These are phyloP conservation scores for Ruellia speciosa DNA, from an alignment of 305 asterid species.

Conservation along the genomic window DNA sequence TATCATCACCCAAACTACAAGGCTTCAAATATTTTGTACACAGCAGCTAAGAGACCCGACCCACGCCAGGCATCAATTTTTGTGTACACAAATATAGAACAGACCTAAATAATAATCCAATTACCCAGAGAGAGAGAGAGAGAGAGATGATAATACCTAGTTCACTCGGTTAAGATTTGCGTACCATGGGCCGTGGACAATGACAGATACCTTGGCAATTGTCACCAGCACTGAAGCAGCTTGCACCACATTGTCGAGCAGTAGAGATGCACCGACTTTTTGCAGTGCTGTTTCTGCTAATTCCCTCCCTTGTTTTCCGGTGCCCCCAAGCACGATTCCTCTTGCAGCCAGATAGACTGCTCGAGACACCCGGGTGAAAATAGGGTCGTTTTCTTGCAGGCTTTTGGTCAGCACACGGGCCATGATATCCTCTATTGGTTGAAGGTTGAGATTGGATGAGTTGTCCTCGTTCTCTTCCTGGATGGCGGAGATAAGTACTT, in stretches of 20 bases:
- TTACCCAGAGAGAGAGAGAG: not conserved
- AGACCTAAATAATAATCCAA: not conserved
- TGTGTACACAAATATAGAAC: not conserved
- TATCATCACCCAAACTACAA: too few species aligned
- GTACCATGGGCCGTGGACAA: slow-evolving; percentile 83
- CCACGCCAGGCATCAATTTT: too few species aligned
- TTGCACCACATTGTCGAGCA: slow-evolving; percentile 42
- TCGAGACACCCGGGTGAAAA: slow-evolving; percentile 55
- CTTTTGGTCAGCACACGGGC: slow-evolving; percentile 72
- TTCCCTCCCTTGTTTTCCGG: slow-evolving; percentile 44
- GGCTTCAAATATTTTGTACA: too few species aligned
- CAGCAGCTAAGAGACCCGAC: too few species aligned
- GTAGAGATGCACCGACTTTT: slow-evolving; percentile 62
- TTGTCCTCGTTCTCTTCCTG: slow-evolving; percentile 23
- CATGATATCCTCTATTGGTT: slow-evolving; percentile 51
- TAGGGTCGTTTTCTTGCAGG: slow-evolving; percentile 74
- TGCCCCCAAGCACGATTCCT: slow-evolving; percentile 68
- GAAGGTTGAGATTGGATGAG: not conserved
- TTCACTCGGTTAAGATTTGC: slow-evolving; percentile 24
- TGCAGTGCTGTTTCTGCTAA: slow-evolving; percentile 60
- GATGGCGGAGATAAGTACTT: slow-evolving; percentile 33
- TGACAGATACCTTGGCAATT: slow-evolving; percentile 47
- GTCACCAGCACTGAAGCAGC: slow-evolving; percentile 48
- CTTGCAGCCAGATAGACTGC: slow-evolving; percentile 61
- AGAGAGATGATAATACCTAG: too few species aligned